These are phyloP conservation scores for Solanum dulcamara DNA, from an alignment of 257 asterid genomes.

Conservation along the genomic window DNA sequence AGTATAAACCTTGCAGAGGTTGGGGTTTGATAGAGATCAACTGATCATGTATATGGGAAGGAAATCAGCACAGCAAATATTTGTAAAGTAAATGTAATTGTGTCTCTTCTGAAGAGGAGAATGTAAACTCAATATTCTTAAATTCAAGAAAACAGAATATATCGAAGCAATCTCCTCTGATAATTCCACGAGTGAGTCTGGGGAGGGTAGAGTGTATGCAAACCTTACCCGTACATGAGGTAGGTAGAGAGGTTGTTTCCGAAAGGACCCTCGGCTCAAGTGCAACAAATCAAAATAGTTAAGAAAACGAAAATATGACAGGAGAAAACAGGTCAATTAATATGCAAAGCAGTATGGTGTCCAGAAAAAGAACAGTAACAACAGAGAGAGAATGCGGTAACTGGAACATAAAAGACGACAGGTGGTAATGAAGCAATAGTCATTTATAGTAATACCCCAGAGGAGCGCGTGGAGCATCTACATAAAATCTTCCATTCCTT, in stretches of 20 bases:
- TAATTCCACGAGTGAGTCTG: neutral
- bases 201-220: neutral
- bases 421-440: neutral
- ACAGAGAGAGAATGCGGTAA: neutral
- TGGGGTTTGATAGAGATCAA: neutral
- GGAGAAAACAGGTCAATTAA: neutral
- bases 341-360: neutral
- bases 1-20: neutral
- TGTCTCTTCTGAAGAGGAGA: neutral
- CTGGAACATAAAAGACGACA: neutral
- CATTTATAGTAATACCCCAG: neutral
- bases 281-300: neutral
- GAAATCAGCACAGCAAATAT: neutral
- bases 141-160: neutral
- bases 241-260: neutral
- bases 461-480: neutral
- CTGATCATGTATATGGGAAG: no score
- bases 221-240: neutral
- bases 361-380: neutral
- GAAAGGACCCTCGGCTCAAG: neutral
- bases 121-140: neutral
- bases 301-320: neutral
- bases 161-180: neutral
- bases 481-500: neutral
- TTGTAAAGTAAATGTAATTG: neutral